These are phyloP conservation scores for Candida saitoana DNA, from an alignment of 805 yeast genomes.

Conservation along the genomic window DNA sequence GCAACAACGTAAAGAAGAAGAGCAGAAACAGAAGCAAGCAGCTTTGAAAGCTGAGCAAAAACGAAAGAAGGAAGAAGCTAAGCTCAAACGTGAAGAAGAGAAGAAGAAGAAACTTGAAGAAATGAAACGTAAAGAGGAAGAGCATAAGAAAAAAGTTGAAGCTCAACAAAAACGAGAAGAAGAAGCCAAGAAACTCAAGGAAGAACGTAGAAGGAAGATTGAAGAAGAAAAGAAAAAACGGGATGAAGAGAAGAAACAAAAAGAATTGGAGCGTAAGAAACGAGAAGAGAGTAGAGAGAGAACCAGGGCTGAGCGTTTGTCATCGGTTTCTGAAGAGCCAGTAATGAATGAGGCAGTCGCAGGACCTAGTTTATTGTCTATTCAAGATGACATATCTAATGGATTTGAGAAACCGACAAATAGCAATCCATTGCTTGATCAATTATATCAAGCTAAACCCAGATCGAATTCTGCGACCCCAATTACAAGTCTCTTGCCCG, in stretches of 20 bases:
- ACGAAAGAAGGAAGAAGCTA: slow-evolving; percentile 35
- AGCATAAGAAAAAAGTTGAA: slow-evolving; percentile 27
- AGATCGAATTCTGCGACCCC: slow-evolving; percentile 10
- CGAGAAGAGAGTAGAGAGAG: slow-evolving; percentile 14
- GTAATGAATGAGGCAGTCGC: slow-evolving; percentile 1
- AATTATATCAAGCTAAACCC: slow-evolving; percentile 32
- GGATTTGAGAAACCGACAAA: no score
- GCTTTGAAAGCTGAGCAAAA: slow-evolving; percentile 34
- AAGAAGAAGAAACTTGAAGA: slow-evolving; percentile 42
- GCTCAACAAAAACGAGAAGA: slow-evolving; percentile 27
- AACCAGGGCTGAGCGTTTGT: slow-evolving; percentile 6
- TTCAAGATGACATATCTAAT: neutral
- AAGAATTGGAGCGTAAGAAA: slow-evolving; percentile 13
- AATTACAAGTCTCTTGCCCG: neutral
- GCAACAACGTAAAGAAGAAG: slow-evolving; percentile 38
- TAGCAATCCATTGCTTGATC: slow-evolving; percentile 28
- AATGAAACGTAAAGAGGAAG: slow-evolving; percentile 29
- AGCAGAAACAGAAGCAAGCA: slow-evolving; percentile 27
- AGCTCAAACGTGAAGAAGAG: slow-evolving; percentile 44
- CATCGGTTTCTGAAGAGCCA: neutral
- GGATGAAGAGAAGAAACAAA: slow-evolving; percentile 22
- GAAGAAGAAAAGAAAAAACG: slow-evolving; percentile 22
- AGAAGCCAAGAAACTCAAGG: slow-evolving; percentile 21
- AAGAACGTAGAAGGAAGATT: slow-evolving; percentile 20
- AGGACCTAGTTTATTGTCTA: neutral